Evolutionary conservation across 2,329 filamentous ascomycete genomes (phyloP).

Genomic region (Aspergillus quadrilineatus): DNA sequence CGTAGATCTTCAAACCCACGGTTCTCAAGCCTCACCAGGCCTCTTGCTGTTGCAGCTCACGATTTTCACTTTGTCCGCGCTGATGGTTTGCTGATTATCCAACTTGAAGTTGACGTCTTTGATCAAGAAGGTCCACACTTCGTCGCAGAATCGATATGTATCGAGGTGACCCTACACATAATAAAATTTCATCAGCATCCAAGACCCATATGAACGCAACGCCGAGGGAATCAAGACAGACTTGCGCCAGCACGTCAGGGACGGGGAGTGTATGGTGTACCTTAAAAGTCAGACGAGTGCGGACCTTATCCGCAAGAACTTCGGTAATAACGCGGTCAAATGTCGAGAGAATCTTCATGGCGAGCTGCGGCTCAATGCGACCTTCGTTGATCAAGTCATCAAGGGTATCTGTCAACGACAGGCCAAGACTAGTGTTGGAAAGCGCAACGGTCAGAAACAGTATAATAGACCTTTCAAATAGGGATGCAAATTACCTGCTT

Average conservation of each 20-base stretch:
- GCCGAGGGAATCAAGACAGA: not conserved
- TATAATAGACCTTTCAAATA: not conserved
- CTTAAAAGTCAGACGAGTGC: slow-evolving; percentile 91
- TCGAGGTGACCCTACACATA: slow-evolving; percentile 79
- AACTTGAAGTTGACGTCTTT: slow-evolving; percentile 99
- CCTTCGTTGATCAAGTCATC: slow-evolving; percentile 93
- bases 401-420: slow-evolving; percentile 91
- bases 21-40: slow-evolving; percentile 54
- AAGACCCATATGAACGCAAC: not conserved
- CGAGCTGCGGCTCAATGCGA: slow-evolving; percentile 94
- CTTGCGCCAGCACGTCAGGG: not conserved
- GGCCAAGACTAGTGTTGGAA: slow-evolving; percentile 69
- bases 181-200: not conserved
- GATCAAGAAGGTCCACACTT: slow-evolving; percentile 99
- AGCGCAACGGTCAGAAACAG: slow-evolving; percentile 3
- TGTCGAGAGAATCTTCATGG: slow-evolving; percentile 95
- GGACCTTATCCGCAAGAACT: slow-evolving; percentile 87
- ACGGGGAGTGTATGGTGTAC: slow-evolving; percentile 50
- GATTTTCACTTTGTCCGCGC: slow-evolving; percentile 94
- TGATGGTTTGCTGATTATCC: slow-evolving; percentile 73
- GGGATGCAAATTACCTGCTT: slow-evolving; percentile 70
- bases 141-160: slow-evolving; percentile 98
- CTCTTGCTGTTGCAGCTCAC: slow-evolving; percentile 95
- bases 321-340: slow-evolving; percentile 94
- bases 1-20: not conserved